These are phyloP conservation scores for Boletus pseudo-olivaceus DNA, from an alignment of 768 basidiomycete genomes.

Conservation along the genomic window DNA sequence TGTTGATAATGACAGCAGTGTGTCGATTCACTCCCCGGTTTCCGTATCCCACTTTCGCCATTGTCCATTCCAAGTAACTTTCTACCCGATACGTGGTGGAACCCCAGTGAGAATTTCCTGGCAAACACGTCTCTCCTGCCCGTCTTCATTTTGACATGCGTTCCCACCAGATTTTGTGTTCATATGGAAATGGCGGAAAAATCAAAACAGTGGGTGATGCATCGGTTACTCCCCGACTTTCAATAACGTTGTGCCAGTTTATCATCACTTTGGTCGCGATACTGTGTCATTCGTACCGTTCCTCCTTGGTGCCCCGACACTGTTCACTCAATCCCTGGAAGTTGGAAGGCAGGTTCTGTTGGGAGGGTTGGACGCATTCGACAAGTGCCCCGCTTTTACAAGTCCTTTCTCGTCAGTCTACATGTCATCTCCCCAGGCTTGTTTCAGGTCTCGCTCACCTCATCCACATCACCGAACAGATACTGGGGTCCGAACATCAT, in stretches of 20 bases:
- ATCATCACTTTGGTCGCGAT: slow-evolving; percentile 7
- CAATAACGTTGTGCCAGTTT: slow-evolving; percentile 3
- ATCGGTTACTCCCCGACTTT: not conserved
- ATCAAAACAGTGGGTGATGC: slow-evolving; percentile 9
- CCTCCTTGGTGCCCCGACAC: slow-evolving; percentile 5
- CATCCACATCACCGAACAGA: not conserved
- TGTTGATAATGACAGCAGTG: not conserved
- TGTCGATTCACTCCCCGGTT: slow-evolving; percentile 14
- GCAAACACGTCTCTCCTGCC: not conserved
- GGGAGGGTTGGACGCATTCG: slow-evolving; percentile 3
- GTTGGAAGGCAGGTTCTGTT: slow-evolving; percentile 9
- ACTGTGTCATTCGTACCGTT: slow-evolving; percentile 20
- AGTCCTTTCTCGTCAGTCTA: slow-evolving; percentile 2
- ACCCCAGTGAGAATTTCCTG: slow-evolving; percentile 10
- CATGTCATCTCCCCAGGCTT: not conserved
- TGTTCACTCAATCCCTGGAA: slow-evolving; percentile 19
- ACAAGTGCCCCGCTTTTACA: slow-evolving; percentile 2
- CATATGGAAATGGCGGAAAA: slow-evolving; percentile 18
- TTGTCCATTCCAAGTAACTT: not conserved
- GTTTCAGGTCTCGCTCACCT: not conserved
- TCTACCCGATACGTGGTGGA: slow-evolving; percentile 15
- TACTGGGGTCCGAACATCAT: slow-evolving; percentile 22
- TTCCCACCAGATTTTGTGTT: slow-evolving; percentile 6
- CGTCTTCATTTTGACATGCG: not conserved
- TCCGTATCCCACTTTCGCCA: slow-evolving; percentile 16